These are phyloP conservation scores for Conticribra guillardii DNA, from an alignment of 108 stramenopile species.

Conservation along the genomic window DNA sequence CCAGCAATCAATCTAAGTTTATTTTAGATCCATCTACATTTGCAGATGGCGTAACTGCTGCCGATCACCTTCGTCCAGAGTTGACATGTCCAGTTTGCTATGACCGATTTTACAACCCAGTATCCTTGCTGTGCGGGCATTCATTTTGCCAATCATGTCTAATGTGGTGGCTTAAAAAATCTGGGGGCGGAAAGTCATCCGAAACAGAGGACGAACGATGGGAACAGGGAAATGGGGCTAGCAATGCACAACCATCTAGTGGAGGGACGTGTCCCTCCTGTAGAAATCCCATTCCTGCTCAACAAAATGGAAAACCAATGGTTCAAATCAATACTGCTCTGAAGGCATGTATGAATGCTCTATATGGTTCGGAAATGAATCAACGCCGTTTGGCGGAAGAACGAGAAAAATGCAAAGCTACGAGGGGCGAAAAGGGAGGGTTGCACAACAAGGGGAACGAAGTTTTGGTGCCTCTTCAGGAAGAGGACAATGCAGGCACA, in stretches of 20 bases:
- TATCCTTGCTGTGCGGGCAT: constrained; percentile 70
- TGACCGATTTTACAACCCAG: constrained; percentile 63
- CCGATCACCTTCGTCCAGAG: constrained; percentile 41
- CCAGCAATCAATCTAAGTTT: too few species aligned
- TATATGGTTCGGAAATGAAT: constrained; percentile 51
- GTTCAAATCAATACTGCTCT: constrained; percentile 55
- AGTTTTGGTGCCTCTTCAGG: constrained; percentile 26
- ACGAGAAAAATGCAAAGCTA: constrained; percentile 3
- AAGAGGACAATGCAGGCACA: constrained; percentile 24
- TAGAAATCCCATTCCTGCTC: constrained; percentile 11
- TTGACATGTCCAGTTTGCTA: constrained; percentile 68
- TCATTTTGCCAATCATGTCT: constrained; percentile 72
- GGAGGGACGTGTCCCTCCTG: background rate
- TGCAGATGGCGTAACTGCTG: constrained; percentile 21
- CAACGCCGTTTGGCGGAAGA: constrained; percentile 36
- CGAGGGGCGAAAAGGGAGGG: constrained; percentile 54
- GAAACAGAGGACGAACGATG: too few species aligned
- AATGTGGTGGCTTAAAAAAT: constrained; percentile 59
- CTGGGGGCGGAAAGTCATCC: too few species aligned
- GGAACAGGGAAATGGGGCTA: too few species aligned
- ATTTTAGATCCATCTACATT: constrained; percentile 26
- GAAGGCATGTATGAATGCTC: constrained; percentile 50
- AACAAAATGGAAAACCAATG: background rate
- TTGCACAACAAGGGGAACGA: constrained; percentile 53
- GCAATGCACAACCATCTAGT: background rate